Evolutionary conservation across 164 flowering plant genomes (phyloP).

Genomic region (Cinnamomum chago): DNA sequence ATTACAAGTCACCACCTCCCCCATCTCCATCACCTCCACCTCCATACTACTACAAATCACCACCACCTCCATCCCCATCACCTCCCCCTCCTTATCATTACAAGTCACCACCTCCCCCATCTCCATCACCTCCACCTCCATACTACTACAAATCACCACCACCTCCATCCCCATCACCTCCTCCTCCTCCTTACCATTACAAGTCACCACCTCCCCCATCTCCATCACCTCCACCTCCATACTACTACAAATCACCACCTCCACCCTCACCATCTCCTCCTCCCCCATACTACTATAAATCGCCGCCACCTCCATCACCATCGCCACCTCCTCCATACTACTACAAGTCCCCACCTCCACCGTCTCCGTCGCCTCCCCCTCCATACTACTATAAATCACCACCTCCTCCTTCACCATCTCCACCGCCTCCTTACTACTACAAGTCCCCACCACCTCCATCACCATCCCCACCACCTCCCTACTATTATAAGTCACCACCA

Average conservation of each 20-base stretch:
- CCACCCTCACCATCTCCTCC: slow-evolving; percentile 13
- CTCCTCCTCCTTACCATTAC: no score
- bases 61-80: background rate
- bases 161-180: slow-evolving; percentile 4
- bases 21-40: background rate
- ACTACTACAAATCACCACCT: slow-evolving; percentile 12
- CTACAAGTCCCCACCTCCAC: no score
- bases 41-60: background rate
- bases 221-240: no score
- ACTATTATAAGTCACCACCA: background rate
- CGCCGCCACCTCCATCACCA: slow-evolving; percentile 12
- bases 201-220: slow-evolving; percentile 6
- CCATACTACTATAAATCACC: slow-evolving; percentile 9
- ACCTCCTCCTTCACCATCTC: slow-evolving; percentile 8
- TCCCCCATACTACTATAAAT: slow-evolving; percentile 6
- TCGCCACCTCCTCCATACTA: slow-evolving; percentile 9
- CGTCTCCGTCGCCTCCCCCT: slow-evolving; percentile 1
- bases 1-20: background rate
- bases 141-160: slow-evolving; percentile 6
- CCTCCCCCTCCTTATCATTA: slow-evolving; percentile 1
- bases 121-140: slow-evolving; percentile 3
- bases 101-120: background rate
- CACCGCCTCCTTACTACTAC: slow-evolving; percentile 2
- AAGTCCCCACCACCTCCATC: background rate
- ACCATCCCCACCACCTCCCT: background rate